phyloP scores from a whole-genome alignment of 768 basidiomycete genomes.

The Cantharellus anzutake region DNA sequence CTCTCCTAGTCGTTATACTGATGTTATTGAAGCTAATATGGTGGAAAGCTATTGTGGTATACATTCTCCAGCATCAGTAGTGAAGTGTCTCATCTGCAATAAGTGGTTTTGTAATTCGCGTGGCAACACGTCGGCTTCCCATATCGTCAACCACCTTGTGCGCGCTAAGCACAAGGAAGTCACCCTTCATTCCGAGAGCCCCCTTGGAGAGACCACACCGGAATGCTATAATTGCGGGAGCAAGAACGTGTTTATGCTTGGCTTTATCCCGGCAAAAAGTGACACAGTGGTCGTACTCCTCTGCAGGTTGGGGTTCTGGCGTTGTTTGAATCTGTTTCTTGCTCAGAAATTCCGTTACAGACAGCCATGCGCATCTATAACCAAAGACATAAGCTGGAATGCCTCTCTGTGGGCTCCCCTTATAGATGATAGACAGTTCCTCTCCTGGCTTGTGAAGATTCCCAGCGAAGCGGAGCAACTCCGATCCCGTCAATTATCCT shows the following conservation, averaged over 20 bases:
- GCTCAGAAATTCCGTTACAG: constrained; percentile 21
- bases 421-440: constrained; percentile 94
- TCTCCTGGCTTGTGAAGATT: constrained; percentile 98
- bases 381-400: constrained; percentile 98
- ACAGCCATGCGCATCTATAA: constrained; percentile 94
- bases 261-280: constrained; percentile 97
- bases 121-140: constrained; percentile 93
- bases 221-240: constrained; percentile 99
- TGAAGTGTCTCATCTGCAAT: constrained; percentile 78
- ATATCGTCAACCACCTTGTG: constrained; percentile 97
- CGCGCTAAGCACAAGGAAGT: constrained; percentile 99
- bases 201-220: constrained; percentile 90
- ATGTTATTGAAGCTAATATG: not conserved
- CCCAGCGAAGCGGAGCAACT: constrained; percentile 93
- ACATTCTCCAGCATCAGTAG: constrained; percentile 91
- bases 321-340: constrained; percentile 1
- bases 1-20: constrained; percentile 4
- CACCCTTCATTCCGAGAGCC: constrained; percentile 84
- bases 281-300: constrained; percentile 96
- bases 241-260: constrained; percentile 98
- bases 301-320: constrained; percentile 43
- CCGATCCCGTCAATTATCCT: constrained; percentile 90
- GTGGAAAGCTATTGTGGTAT: constrained; percentile 85
- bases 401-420: constrained; percentile 94
- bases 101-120: constrained; percentile 99